A percentile compares a stretch with the other conserved stretches of the same genome.
phyloP scores from a whole-genome alignment of 352 stramenopile genomes.

The Bremia lactucae region DNA sequence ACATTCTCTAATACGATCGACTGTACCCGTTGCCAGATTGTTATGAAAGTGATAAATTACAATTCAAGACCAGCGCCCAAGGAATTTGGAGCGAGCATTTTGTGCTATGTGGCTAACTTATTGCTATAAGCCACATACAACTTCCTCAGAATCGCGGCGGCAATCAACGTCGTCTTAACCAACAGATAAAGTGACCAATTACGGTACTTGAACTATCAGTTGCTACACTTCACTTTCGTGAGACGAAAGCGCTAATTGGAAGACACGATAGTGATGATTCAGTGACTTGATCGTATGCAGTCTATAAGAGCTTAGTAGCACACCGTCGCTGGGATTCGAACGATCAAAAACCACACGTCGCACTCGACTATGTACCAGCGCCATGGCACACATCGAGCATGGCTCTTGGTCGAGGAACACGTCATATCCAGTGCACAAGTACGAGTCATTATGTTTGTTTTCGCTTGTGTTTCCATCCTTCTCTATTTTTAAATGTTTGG shows the following conservation, averaged over 20 bases:
- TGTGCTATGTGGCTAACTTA: too few species aligned
- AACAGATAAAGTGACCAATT: too few species aligned
- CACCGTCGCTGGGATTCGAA: slow-evolving; percentile 45
- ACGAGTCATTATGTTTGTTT: slow-evolving; percentile 36
- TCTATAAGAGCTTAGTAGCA: slow-evolving; percentile 42
- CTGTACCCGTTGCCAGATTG: slow-evolving; percentile 34
- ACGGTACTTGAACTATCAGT: neutral
- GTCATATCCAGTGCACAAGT: slow-evolving; percentile 85
- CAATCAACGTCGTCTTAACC: too few species aligned
- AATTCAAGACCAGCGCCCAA: slow-evolving; percentile 69
- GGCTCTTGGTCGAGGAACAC: slow-evolving; percentile 79
- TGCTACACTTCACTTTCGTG: slow-evolving; percentile 1
- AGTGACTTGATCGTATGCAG: slow-evolving; percentile 81
- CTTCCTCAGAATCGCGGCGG: too few species aligned
- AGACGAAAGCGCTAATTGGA: slow-evolving; percentile 26
- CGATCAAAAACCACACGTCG: slow-evolving; percentile 67
- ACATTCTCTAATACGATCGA: slow-evolving; percentile 71
- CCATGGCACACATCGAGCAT: slow-evolving; percentile 86
- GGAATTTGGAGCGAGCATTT: slow-evolving; percentile 82
- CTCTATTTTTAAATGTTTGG: neutral
- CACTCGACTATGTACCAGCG: slow-evolving; percentile 76
- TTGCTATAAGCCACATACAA: too few species aligned
- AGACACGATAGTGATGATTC: slow-evolving; percentile 84
- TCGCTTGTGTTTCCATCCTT: slow-evolving; percentile 1
- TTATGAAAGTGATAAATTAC: slow-evolving; percentile 80